phyloP scores from a whole-genome alignment of 2,329 filamentous ascomycete genomes.

The Ceratocystis lukuohia region DNA sequence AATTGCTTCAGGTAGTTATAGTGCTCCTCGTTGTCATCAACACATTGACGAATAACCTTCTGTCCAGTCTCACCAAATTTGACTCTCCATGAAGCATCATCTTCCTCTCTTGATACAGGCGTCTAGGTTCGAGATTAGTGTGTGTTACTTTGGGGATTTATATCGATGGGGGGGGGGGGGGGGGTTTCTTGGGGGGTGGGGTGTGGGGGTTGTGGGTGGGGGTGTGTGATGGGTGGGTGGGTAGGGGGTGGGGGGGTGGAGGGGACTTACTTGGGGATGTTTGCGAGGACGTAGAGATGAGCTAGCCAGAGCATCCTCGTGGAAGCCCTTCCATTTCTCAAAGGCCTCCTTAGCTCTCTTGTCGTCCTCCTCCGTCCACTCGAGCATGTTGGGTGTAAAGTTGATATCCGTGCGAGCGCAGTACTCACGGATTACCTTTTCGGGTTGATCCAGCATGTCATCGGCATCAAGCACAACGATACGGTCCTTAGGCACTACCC shows the following conservation, averaged over 20 bases:
- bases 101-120: slow-evolving; percentile 48
- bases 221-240: too few relatives aligned
- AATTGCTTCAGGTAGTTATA: slow-evolving; percentile 77
- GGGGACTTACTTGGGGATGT: slow-evolving; percentile 42
- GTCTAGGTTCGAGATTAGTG: slow-evolving; percentile 32
- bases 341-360: slow-evolving; percentile 63
- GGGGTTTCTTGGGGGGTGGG: too few relatives aligned
- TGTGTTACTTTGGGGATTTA: slow-evolving; percentile 6
- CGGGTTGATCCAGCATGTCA: slow-evolving; percentile 77
- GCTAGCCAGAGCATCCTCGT: slow-evolving; percentile 84
- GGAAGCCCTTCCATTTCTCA: slow-evolving; percentile 95
- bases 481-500: slow-evolving; percentile 56
- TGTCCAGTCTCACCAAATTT: slow-evolving; percentile 63
- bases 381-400: slow-evolving; percentile 65
- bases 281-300: slow-evolving; percentile 58
- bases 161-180: neutral
- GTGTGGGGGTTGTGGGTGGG: too few relatives aligned
- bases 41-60: slow-evolving; percentile 54
- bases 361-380: slow-evolving; percentile 66
- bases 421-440: slow-evolving; percentile 60
- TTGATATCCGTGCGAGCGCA: slow-evolving; percentile 70
- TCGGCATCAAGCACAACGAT: slow-evolving; percentile 89
- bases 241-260: too few relatives aligned
- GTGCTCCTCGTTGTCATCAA: slow-evolving; percentile 56
- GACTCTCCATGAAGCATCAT: slow-evolving; percentile 57